Percentiles rank a stretch among this genome's conserved stretches.
These are phyloP conservation scores for Acanthamoeba royreba DNA, from an alignment of 208 protist genomes.

Conservation along the genomic window DNA sequence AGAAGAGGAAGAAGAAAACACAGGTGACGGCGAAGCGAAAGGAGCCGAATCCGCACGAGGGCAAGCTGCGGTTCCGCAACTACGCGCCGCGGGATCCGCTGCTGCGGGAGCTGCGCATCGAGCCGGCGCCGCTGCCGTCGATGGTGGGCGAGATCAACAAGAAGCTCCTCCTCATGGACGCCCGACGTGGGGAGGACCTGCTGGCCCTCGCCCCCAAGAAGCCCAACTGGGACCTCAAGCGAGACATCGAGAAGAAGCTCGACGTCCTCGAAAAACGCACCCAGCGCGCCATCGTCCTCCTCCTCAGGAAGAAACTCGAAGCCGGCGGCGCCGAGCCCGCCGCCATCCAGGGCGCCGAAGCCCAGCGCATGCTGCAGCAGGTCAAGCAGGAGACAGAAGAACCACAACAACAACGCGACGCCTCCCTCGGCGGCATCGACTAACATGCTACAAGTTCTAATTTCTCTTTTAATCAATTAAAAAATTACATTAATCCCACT, in stretches of 20 bases:
- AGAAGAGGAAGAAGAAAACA: background rate
- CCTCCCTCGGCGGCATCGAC: no score
- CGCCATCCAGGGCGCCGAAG: background rate
- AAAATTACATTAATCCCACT: no score
- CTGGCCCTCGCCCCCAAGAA: constrained; percentile 68
- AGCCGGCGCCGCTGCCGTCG: background rate
- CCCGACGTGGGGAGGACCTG: background rate
- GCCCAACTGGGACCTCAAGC: constrained; percentile 74
- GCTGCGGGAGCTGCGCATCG: background rate
- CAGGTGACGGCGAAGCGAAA: no score
- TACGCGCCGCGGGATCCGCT: constrained; percentile 4
- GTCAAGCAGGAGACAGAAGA: background rate
- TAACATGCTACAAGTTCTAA: no score
- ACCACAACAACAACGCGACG: no score
- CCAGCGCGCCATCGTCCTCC: constrained; percentile 62
- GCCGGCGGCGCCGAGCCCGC: background rate
- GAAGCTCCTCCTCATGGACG: background rate
- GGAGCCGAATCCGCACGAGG: background rate
- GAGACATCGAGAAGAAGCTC: constrained; percentile 68
- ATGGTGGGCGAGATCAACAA: constrained; percentile 29
- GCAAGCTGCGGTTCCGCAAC: background rate
- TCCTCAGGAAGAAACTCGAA: constrained; percentile 24
- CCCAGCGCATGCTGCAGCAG: background rate
- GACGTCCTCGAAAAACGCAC: constrained; percentile 66
- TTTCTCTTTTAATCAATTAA: no score